These are phyloP conservation scores for Aspergillus tamarii DNA, from an alignment of 2,329 filamentous ascomycete genomes.

Conservation along the genomic window DNA sequence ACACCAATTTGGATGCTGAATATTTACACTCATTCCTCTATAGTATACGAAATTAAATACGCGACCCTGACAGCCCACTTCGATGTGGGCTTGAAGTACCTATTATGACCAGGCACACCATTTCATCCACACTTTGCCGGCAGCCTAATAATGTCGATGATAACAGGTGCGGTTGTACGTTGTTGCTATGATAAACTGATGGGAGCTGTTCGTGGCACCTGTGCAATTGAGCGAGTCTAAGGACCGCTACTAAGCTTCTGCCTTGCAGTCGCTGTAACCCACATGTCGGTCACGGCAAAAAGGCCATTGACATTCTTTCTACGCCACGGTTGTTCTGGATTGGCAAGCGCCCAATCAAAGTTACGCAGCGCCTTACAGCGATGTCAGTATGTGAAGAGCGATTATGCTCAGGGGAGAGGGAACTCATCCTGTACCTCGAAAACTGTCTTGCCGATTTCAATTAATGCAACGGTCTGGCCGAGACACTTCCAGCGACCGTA, in stretches of 20 bases:
- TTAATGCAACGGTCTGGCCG: background rate
- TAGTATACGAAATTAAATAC: too few species aligned
- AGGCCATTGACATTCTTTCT: background rate
- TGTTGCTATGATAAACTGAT: too few species aligned
- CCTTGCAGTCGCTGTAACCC: background rate
- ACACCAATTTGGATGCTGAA: too few species aligned
- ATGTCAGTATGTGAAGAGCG: background rate
- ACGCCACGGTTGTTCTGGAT: background rate
- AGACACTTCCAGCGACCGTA: background rate
- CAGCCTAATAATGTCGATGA: too few species aligned
- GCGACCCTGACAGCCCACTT: too few species aligned
- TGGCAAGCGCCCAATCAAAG: background rate
- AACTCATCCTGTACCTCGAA: background rate
- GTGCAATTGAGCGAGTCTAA: background rate
- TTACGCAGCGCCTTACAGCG: background rate
- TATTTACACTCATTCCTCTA: too few species aligned
- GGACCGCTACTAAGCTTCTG: background rate
- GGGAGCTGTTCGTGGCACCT: too few species aligned
- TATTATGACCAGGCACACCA: too few species aligned
- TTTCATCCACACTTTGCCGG: too few species aligned
- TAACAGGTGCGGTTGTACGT: too few species aligned
- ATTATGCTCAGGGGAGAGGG: background rate
- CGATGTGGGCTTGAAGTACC: too few species aligned
- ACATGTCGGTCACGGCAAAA: background rate
- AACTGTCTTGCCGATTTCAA: background rate